Conservation (phyloP, 495 filamentous ascomycete genomes). For the Pyronema omphalodes region DNA sequence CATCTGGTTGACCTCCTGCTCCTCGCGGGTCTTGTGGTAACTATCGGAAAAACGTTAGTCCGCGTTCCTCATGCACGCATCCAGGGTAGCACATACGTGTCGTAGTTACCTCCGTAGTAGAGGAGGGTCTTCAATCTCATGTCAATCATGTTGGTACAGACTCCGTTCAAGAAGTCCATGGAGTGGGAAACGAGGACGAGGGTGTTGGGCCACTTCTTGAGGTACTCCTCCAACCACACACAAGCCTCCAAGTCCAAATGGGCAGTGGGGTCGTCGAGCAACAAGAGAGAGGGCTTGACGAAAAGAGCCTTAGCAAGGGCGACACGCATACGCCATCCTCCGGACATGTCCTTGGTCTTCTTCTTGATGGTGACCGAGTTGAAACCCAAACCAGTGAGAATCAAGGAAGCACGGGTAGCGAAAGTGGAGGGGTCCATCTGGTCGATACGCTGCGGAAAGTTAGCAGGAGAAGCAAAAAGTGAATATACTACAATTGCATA, state of each 20-base stretch:
- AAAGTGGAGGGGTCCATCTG: slow-evolving; percentile 99
- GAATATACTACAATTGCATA: slow-evolving; percentile 27
- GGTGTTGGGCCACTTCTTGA: slow-evolving; percentile 99
- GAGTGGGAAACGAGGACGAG: slow-evolving; percentile 92
- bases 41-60: slow-evolving; percentile 6
- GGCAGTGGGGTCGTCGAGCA: slow-evolving; percentile 95
- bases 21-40: slow-evolving; percentile 81
- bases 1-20: slow-evolving; percentile 94
- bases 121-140: slow-evolving; percentile 79
- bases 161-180: slow-evolving; percentile 97
- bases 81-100: slow-evolving; percentile 33
- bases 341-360: slow-evolving; percentile 99
- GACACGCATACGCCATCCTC: slow-evolving; percentile 99
- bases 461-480: slow-evolving; percentile 17
- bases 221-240: slow-evolving; percentile 98
- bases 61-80: background rate
- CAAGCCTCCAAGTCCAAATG: slow-evolving; percentile 99
- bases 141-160: slow-evolving; percentile 97
- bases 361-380: slow-evolving; percentile 94
- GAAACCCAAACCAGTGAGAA: slow-evolving; percentile 97
- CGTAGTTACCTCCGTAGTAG: slow-evolving; percentile 99
- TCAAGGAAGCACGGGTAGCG: slow-evolving; percentile 83
- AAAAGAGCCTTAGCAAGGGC: slow-evolving; percentile 95
- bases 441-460: slow-evolving; percentile 65
- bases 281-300: slow-evolving; percentile 85